Base-by-base conservation (phyloP, 192 early-diverging fungal genomes). In the Coemansia asiatica region DNA sequence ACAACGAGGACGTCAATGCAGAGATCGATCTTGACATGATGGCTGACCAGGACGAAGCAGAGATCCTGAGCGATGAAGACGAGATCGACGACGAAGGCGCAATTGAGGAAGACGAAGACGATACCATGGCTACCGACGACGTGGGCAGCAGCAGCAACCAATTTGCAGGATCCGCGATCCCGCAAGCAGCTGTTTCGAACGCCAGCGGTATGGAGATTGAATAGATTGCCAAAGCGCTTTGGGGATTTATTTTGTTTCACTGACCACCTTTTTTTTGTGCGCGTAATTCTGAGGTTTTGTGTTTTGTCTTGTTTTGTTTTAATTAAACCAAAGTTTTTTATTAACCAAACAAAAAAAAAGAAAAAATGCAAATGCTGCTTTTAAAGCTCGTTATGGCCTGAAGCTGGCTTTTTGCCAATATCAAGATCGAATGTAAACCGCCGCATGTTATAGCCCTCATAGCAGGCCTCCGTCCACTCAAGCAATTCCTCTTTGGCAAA, bases 401-500 rank as follows among this genome's bases (percentile, higher is more conserved):
- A 36, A 9, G n/a, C 31, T 60, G 46, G 38, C 27, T 58, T 69
- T 33, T 54, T 18, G 53, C 66, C 38, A 21, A 83, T 71, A 47
- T 68, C 57, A 48, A 87, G 84, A 19, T 71, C 67, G 55, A 82
- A 85, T 1, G 63, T 55, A 77, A 81, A 84, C 19, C 73, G 79
- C 28, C 70, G 71, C 61, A 81, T 53, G 47, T 62, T 38, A 71
- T 59, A 60, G 68, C 74, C 74, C 23, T 61, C 31, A 35, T 70
- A 70, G 56, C 64, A 70, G 0, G n/a, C 74, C 8, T 84, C 76
- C 19, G 88, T 71, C 87, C 87, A 91, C 13, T 69, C 77, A 50
- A 81, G 72, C 22, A 91, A 79, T 16, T 75, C 78, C n/a, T 80
- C 61, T 23, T 79, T 72, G 49, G 85, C 82, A 75, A 86, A 90